Conservation (phyloP, 768 basidiomycete species). For the Mycena belliarum region DNA sequence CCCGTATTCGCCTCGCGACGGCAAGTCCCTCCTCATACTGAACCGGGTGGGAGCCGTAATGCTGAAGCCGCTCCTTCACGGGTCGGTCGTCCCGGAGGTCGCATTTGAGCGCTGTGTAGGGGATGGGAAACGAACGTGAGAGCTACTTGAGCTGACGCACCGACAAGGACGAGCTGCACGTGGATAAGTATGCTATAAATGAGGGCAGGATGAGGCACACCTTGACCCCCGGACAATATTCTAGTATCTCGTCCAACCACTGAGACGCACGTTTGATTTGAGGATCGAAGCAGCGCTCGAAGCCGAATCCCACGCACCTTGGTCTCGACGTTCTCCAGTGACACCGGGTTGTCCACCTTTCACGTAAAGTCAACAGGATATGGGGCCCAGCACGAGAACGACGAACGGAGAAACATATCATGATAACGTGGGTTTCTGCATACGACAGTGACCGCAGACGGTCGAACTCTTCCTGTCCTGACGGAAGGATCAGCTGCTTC, state of each 20-base stretch:
- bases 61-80: conserved; percentile 70
- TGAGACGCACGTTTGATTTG: conserved; percentile 31
- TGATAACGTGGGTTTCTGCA: conserved; percentile 93
- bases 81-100: conserved; percentile 86
- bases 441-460: conserved; percentile 91
- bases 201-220: conserved; percentile 38
- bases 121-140: conserved; percentile 11
- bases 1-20: conserved; percentile 87
- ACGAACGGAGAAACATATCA: conserved; percentile 93
- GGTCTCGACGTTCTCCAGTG: conserved; percentile 92
- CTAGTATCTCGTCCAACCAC: conserved; percentile 93
- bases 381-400: neutral
- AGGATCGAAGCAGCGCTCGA: neutral
- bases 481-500: conserved; percentile 3
- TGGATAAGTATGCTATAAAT: conserved; percentile 9
- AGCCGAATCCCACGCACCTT: conserved; percentile 54
- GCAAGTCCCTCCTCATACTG: conserved; percentile 92
- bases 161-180: conserved; percentile 79
- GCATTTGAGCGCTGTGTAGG: conserved; percentile 80
- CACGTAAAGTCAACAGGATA: conserved; percentile 8
- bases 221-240: conserved; percentile 96
- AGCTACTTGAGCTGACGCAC: conserved; percentile 45
- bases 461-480: conserved; percentile 96
- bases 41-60: conserved; percentile 70
- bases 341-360: conserved; percentile 92